A percentile compares a stretch with the other conserved stretches of the same genome.
These are phyloP conservation scores for Candida alai DNA, from an alignment of 805 yeast genomes.

Conservation along the genomic window DNA sequence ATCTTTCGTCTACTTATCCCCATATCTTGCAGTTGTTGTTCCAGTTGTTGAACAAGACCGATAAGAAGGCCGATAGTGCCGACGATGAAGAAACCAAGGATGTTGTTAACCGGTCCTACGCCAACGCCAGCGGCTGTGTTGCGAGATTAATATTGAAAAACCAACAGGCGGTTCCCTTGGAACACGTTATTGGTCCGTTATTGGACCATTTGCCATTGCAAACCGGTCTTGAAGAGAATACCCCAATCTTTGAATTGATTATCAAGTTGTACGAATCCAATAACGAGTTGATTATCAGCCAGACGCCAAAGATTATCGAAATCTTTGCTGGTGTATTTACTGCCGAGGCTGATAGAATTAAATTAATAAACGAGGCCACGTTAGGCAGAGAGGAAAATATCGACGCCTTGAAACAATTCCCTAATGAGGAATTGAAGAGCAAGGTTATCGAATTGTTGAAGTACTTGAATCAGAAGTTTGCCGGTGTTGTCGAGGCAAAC, in stretches of 20 bases:
- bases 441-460: conserved; percentile 70
- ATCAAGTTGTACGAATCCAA: conserved; percentile 65
- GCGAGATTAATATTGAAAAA: conserved; percentile 83
- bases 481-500: conserved; percentile 58
- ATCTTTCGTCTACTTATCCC: conserved; percentile 61
- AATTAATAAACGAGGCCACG: conserved; percentile 67
- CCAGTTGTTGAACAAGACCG: conserved; percentile 71
- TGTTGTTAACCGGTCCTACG: conserved; percentile 75
- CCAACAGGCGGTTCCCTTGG: conserved; percentile 67
- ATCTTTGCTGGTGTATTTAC: conserved; percentile 67
- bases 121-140: conserved; percentile 97
- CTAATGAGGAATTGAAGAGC: conserved; percentile 57
- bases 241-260: conserved; percentile 80
- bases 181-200: conserved; percentile 69
- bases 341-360: conserved; percentile 71
- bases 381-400: conserved; percentile 82
- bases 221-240: conserved; percentile 88
- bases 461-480: conserved; percentile 60
- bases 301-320: conserved; percentile 61
- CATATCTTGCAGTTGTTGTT: conserved; percentile 70
- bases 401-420: conserved; percentile 77
- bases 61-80: conserved; percentile 45
- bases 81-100: conserved; percentile 79
- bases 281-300: conserved; percentile 49
- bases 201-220: conserved; percentile 78